Base-by-base conservation (phyloP, 2,329 filamentous ascomycete species). In the Biscogniauxia marginata region DNA sequence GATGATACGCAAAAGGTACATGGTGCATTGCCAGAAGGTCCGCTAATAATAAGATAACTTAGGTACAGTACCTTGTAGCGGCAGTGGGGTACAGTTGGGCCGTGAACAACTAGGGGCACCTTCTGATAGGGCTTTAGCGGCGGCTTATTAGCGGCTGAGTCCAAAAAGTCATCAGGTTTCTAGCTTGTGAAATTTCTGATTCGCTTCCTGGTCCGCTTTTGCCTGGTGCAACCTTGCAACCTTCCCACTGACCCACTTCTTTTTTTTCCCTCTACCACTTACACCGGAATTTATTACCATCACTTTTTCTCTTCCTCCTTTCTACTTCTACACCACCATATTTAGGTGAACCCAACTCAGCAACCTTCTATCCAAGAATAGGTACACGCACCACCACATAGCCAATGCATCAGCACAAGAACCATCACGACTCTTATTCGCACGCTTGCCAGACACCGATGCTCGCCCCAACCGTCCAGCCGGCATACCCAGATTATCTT, bases 401-500 rank as follows among this genome's bases (percentile, higher is more conserved):
- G 25, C 79, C 71, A 84, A 85, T 85, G 82, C 81, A 82, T 83
- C 79, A 75, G 76, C 75, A 77, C 76, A 74, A 73, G 68, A 71
- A 74, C 61, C 69, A 66, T 66, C 69, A 75, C 71, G 66, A 71
- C 60, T 70, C 67, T 61, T 73, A 71, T 65, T 73, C 77, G 64
- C 78, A 77, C 66, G 79, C 79, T 68, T 80, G 80, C 73, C 77
- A 75, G 69, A 76, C 75, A 79, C 81, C 84, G 79, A 85, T 85
- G 82, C 80, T 79, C 73, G 70, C 77, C 69, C 75, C 77, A 65
- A 78, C 75, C 74, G 74, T 75, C 71, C 75, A 79, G 70, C 74
- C 77, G 70, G 73, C 75, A 61, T 74, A 78, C 65, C 75, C 76
- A 70, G 77, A 77, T 69, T 74, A 77, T 69, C 74, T 80, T 64